These are phyloP conservation scores for Penicillium sp. DNA, from an alignment of 2,329 filamentous ascomycete species.

Conservation along the genomic window DNA sequence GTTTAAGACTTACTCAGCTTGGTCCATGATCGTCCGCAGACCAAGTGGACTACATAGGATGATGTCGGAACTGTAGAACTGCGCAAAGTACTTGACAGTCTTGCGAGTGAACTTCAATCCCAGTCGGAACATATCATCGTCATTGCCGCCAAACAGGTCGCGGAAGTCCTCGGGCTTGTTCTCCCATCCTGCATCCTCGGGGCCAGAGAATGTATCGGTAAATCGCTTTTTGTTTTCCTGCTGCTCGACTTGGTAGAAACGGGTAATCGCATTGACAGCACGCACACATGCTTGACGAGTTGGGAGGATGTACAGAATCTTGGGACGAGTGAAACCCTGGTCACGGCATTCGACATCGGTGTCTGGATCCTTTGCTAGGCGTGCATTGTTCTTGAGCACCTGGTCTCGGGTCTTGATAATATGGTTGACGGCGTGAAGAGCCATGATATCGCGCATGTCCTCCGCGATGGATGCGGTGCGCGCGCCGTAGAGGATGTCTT, in stretches of 20 bases:
- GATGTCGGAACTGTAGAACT: conserved; percentile 96
- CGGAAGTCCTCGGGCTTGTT: conserved; percentile 85
- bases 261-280: conserved; percentile 76
- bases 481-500: conserved; percentile 77
- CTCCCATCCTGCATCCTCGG: conserved; percentile 70
- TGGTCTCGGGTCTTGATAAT: conserved; percentile 90
- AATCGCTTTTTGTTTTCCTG: conserved; percentile 96
- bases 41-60: conserved; percentile 90
- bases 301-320: conserved; percentile 87
- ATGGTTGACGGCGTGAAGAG: conserved; percentile 88
- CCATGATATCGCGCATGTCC: conserved; percentile 72
- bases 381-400: conserved; percentile 90
- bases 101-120: conserved; percentile 98
- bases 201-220: conserved; percentile 77
- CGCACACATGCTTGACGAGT: conserved; percentile 85
- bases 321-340: conserved; percentile 94
- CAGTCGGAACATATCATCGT: conserved; percentile 95
- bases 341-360: conserved; percentile 79
- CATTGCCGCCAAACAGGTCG: conserved; percentile 90
- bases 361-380: conserved; percentile 70
- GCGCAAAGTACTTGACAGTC: conserved; percentile 90
- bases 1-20: conserved; percentile 63
- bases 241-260: conserved; percentile 80
- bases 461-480: conserved; percentile 72
- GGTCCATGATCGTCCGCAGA: conserved; percentile 86